Conservation (phyloP, 345 rosid species). For the Luvunga scandens region DNA sequence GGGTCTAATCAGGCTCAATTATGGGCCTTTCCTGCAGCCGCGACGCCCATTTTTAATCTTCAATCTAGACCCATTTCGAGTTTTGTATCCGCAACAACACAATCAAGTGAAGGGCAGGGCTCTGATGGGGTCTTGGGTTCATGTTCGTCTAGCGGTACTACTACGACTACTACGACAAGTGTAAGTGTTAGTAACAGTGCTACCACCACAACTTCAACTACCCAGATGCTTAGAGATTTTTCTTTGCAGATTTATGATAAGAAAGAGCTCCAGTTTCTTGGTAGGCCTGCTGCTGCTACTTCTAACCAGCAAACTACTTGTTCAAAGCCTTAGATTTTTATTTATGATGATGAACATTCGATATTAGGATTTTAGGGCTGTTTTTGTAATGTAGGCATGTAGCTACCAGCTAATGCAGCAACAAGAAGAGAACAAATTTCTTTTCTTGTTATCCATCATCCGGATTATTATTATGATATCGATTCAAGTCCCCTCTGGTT, state of each 20-base stretch:
- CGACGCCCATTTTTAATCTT: constrained; percentile 40
- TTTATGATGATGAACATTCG: not conserved
- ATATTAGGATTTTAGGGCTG: not conserved
- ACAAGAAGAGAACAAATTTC: not conserved
- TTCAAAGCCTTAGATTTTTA: constrained; percentile 18
- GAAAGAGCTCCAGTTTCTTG: constrained; percentile 67
- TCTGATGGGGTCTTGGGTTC: constrained; percentile 21
- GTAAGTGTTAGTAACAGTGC: not conserved
- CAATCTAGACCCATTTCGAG: constrained; percentile 39
- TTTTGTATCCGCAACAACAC: constrained; percentile 32
- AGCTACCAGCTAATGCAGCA: not conserved
- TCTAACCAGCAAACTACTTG: constrained; percentile 31
- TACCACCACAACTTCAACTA: not conserved
- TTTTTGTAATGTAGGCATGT: not conserved
- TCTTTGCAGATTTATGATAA: constrained; percentile 64
- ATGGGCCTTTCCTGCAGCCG: constrained; percentile 54
- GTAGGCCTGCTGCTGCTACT: constrained; percentile 27
- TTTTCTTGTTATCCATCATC: not conserved
- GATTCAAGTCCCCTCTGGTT: too few species aligned
- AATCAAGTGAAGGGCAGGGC: constrained; percentile 16
- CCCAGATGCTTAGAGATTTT: constrained; percentile 52
- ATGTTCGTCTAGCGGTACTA: constrained; percentile 16
- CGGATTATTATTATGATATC: too few species aligned
- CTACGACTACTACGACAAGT: not conserved
- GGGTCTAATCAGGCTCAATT: constrained; percentile 45